These are phyloP conservation scores for Irpex sp. DNA, from an alignment of 1,284 basidiomycete genomes.

Conservation along the genomic window DNA sequence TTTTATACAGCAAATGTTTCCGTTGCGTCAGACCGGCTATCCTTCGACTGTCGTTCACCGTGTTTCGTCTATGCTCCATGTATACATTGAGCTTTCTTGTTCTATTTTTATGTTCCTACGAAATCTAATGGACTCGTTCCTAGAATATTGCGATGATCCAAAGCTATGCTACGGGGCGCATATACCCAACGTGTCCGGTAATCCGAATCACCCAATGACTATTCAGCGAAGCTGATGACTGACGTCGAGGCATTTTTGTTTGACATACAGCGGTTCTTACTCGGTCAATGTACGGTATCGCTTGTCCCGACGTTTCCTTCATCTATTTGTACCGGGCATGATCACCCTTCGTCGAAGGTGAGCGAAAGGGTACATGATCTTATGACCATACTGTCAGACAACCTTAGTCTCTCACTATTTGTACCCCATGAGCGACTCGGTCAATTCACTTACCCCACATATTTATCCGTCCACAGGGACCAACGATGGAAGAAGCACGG, in stretches of 20 bases:
- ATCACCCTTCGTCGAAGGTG: not conserved
- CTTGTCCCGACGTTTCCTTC: constrained; percentile 6
- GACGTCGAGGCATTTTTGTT: not conserved
- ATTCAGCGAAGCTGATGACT: not conserved
- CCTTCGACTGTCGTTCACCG: not conserved
- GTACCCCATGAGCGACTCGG: constrained; percentile 5
- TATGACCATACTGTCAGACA: not conserved
- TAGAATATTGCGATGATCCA: not conserved
- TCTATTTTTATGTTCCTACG: not conserved
- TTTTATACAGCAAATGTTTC: not conserved
- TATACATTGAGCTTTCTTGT: constrained; percentile 7
- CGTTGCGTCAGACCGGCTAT: not conserved
- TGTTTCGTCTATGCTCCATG: constrained; percentile 2
- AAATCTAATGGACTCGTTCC: constrained; percentile 7
- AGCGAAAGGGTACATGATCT: not conserved
- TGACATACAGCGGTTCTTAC: constrained; percentile 6
- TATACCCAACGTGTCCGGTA: not conserved
- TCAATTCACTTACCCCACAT: constrained; percentile 7
- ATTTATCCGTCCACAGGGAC: not conserved
- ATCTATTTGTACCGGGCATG: not conserved
- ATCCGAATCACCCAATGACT: not conserved
- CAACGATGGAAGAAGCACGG: constrained; percentile 12
- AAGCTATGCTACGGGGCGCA: not conserved
- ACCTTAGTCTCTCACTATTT: not conserved
- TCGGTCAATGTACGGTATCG: constrained; percentile 12